Conservation (phyloP, 2,329 filamentous ascomycete species). For the Penicillium sp. region DNA sequence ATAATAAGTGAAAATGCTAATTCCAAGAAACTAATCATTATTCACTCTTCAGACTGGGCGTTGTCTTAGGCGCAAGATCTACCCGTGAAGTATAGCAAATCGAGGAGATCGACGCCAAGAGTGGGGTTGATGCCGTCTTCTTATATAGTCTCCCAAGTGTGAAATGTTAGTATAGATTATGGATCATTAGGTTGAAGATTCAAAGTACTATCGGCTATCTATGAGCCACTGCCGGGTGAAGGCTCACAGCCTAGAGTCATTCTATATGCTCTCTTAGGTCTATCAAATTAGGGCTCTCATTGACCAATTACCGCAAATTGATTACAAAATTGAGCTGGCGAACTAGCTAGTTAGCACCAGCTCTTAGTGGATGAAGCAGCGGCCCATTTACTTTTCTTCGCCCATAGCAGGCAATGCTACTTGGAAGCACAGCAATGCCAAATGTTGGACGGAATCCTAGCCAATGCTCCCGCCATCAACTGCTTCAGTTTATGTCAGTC, state of each 20-base stretch:
- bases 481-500: background rate
- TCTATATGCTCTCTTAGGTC: background rate
- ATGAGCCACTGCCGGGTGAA: background rate
- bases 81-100: background rate
- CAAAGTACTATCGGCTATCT: background rate
- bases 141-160: background rate
- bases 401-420: background rate
- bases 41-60: background rate
- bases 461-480: background rate
- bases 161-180: background rate
- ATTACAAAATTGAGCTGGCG: background rate
- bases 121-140: background rate
- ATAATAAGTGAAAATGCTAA: background rate
- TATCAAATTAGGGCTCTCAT: background rate
- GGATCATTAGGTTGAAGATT: background rate
- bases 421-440: background rate
- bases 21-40: background rate
- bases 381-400: background rate
- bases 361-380: background rate
- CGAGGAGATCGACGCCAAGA: background rate
- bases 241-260: background rate
- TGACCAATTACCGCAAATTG: background rate
- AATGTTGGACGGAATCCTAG: background rate
- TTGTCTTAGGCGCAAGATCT: background rate
- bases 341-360: background rate